A percentile compares a stretch with the other conserved stretches of the same genome.
These are phyloP conservation scores for Tetrahymena thermophila DNA, from an alignment of 73 alveolate genomes.

Conservation along the genomic window DNA sequence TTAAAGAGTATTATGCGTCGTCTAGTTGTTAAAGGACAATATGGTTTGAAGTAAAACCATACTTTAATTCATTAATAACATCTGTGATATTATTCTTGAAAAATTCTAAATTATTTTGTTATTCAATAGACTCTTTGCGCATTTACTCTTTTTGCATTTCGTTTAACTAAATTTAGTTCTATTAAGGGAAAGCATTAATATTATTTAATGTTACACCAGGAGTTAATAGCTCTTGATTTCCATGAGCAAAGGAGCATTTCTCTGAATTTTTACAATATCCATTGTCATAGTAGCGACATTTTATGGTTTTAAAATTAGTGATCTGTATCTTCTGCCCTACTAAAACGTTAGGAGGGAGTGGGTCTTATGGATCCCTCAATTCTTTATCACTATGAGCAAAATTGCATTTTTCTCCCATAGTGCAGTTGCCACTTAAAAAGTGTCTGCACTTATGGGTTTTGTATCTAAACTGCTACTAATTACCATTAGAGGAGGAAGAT, in stretches of 20 bases:
- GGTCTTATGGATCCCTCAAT: conserved; percentile 31
- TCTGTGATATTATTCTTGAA: neutral
- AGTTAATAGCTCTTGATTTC: neutral
- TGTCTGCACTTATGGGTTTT: conserved; percentile 47
- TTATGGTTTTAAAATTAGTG: conserved; percentile 7
- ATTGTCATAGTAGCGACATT: conserved; percentile 23
- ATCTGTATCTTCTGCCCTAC: neutral
- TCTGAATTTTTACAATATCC: conserved; percentile 40
- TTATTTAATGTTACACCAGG: neutral
- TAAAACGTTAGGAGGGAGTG: neutral
- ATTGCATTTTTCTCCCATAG: conserved; percentile 44
- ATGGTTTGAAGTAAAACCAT: neutral
- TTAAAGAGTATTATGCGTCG: neutral
- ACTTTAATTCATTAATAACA: neutral
- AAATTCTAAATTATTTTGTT: neutral
- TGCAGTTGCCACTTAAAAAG: conserved; percentile 43
- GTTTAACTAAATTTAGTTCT: neutral
- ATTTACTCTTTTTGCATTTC: neutral
- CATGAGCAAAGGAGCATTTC: conserved; percentile 44
- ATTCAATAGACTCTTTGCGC: neutral
- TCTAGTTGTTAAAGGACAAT: neutral
- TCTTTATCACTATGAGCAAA: conserved; percentile 50
- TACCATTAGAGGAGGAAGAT: neutral
- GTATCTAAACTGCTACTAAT: neutral
- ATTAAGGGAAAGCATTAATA: neutral